Evolutionary conservation across 1,139 yeast genomes (phyloP).

Genomic region (Debaryomycetaceae sp.): DNA sequence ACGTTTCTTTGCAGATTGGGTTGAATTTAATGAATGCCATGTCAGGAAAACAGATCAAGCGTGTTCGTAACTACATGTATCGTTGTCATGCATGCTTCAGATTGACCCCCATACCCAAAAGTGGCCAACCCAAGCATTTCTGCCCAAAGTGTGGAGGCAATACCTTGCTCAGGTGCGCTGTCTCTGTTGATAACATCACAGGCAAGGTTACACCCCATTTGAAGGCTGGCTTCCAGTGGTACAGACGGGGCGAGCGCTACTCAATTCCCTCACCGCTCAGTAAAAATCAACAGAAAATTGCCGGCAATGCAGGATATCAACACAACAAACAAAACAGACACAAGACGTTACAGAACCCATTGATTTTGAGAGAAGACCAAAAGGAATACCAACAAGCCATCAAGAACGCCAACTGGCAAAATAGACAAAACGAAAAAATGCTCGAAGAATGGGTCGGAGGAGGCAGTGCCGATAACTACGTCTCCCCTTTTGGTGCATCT

Average conservation of each 20-base stretch:
- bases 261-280: conserved; percentile 71
- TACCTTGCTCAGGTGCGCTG: conserved; percentile 86
- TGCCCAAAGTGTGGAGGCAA: conserved; percentile 97
- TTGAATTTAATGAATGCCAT: conserved; percentile 78
- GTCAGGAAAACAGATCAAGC: conserved; percentile 80
- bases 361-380: conserved; percentile 84
- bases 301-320: conserved; percentile 71
- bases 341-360: conserved; percentile 48
- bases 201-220: conserved; percentile 89
- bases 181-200: conserved; percentile 71
- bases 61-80: conserved; percentile 87
- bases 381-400: conserved; percentile 86
- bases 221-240: conserved; percentile 92
- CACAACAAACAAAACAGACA: conserved; percentile 61
- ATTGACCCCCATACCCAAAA: conserved; percentile 71
- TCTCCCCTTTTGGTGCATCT: conserved; percentile 79
- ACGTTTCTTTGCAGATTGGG: conserved; percentile 89
- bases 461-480: conserved; percentile 86
- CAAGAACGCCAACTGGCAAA: conserved; percentile 84
- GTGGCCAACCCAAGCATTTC: conserved; percentile 77
- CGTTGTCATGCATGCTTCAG: conserved; percentile 97
- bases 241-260: conserved; percentile 78
- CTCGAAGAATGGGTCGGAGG: conserved; percentile 90
- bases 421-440: conserved; percentile 80
- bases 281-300: conserved; percentile 56